Evolutionary conservation across 1,139 yeast species (phyloP).

Genomic region (Candida mesenterica): DNA sequence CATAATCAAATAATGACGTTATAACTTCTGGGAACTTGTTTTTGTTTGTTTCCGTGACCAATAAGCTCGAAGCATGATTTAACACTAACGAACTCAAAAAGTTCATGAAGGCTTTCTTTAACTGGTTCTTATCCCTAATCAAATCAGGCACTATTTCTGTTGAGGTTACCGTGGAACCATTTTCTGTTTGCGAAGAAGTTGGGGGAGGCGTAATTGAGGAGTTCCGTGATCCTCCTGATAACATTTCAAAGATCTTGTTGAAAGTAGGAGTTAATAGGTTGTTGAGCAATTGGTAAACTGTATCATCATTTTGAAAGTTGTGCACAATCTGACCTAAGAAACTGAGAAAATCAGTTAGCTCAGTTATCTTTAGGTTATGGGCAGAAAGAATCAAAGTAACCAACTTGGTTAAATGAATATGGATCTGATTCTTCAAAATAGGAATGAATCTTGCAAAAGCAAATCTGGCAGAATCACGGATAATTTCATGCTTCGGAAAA

Average conservation of each 20-base stretch:
- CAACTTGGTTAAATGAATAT: slow-evolving; percentile 66
- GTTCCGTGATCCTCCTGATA: slow-evolving; percentile 23
- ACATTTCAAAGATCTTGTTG: slow-evolving; percentile 57
- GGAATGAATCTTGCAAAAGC: slow-evolving; percentile 86
- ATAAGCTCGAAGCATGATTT: slow-evolving; percentile 76
- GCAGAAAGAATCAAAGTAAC: slow-evolving; percentile 71
- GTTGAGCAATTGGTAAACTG: slow-evolving; percentile 71
- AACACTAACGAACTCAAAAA: slow-evolving; percentile 68
- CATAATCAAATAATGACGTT: slow-evolving; percentile 63
- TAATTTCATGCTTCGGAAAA: slow-evolving; percentile 61
- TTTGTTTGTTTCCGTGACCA: slow-evolving; percentile 67
- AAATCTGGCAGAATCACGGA: slow-evolving; percentile 85
- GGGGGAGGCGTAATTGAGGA: slow-evolving; percentile 2
- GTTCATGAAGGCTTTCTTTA: slow-evolving; percentile 69
- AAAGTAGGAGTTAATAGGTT: slow-evolving; percentile 73
- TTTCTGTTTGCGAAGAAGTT: slow-evolving; percentile 9
- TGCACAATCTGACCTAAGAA: slow-evolving; percentile 89
- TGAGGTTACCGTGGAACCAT: slow-evolving; percentile 18
- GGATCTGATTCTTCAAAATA: slow-evolving; percentile 47
- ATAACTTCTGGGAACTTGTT: slow-evolving; percentile 62
- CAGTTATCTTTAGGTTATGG: slow-evolving; percentile 59
- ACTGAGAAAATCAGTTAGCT: slow-evolving; percentile 76
- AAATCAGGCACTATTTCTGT: slow-evolving; percentile 38
- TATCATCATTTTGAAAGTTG: slow-evolving; percentile 63
- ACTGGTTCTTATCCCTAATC: slow-evolving; percentile 55